These are phyloP conservation scores for Apiosordaria backusii DNA, from an alignment of 495 filamentous ascomycete genomes.

Conservation along the genomic window DNA sequence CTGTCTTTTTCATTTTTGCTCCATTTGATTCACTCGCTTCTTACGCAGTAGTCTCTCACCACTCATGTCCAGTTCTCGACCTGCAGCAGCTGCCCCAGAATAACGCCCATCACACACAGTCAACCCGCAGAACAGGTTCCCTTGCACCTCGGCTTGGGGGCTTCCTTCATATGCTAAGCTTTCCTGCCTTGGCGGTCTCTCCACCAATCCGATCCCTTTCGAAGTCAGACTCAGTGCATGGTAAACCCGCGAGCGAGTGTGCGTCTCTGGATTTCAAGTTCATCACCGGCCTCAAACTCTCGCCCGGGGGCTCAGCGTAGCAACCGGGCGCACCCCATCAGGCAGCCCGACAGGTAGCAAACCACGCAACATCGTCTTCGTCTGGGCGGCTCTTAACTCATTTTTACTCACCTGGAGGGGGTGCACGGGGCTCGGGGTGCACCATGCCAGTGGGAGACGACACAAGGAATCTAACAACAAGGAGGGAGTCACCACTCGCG, in stretches of 20 bases:
- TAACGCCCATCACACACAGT: background rate
- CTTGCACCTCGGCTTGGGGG: conserved; percentile 10
- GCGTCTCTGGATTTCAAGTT: background rate
- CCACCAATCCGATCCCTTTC: conserved; percentile 10
- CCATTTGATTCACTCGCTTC: background rate
- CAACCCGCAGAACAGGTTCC: background rate
- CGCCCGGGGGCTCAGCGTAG: background rate
- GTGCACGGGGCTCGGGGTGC: conserved; percentile 16
- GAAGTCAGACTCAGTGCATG: background rate
- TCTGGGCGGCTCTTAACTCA: background rate
- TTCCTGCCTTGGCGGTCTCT: conserved; percentile 20
- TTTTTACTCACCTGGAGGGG: conserved; percentile 4
- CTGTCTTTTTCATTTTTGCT: background rate
- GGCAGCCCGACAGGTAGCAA: background rate
- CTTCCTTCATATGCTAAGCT: conserved; percentile 22
- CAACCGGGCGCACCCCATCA: background rate
- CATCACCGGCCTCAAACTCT: background rate
- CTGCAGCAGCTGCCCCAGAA: background rate
- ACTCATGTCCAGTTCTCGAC: too few relatives aligned
- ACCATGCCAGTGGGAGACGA: conserved; percentile 23
- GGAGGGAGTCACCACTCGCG: conserved; percentile 23
- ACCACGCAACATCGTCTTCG: background rate
- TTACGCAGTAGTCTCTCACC: too few relatives aligned
- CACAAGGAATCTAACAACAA: conserved; percentile 14
- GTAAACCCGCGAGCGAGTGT: background rate